Conservation (phyloP, 306 rosid genomes). For the Clitoria ternatea region DNA sequence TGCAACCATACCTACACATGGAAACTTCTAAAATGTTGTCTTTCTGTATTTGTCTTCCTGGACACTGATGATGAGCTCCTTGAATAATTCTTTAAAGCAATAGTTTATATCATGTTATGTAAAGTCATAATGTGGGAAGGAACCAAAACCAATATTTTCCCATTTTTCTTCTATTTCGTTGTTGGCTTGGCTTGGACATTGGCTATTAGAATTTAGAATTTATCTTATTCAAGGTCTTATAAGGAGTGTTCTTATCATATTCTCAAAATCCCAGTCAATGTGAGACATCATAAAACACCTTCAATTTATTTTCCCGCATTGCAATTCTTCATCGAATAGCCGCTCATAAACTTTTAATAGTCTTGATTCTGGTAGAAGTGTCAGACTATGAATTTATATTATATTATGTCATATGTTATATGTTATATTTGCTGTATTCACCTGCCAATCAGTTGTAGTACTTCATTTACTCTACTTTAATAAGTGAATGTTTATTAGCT, state of each 20-base stretch:
- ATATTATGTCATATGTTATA: slow-evolving; percentile 13
- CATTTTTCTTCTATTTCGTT: not conserved
- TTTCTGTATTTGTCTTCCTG: not conserved
- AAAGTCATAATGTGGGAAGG: not conserved
- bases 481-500: slow-evolving; percentile 16
- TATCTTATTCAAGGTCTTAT: too few species aligned
- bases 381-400: not conserved
- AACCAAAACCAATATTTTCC: not conserved
- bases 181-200: not conserved
- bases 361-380: not conserved
- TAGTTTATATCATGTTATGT: too few species aligned
- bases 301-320: not conserved
- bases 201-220: not conserved
- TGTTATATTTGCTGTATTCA: not conserved
- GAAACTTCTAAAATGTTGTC: not conserved
- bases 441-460: not conserved
- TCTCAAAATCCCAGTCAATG: not conserved
- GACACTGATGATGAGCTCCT: not conserved
- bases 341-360: slow-evolving; percentile 2
- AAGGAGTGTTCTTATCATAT: not conserved
- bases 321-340: not conserved
- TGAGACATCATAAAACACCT: not conserved
- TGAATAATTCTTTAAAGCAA: not conserved
- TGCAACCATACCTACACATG: not conserved
- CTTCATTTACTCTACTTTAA: not conserved